A percentile compares a stretch with the other conserved stretches of the same genome.
Evolutionary conservation across 192 early-diverging fungal genomes (phyloP).

Genomic region (Podila verticillata): DNA sequence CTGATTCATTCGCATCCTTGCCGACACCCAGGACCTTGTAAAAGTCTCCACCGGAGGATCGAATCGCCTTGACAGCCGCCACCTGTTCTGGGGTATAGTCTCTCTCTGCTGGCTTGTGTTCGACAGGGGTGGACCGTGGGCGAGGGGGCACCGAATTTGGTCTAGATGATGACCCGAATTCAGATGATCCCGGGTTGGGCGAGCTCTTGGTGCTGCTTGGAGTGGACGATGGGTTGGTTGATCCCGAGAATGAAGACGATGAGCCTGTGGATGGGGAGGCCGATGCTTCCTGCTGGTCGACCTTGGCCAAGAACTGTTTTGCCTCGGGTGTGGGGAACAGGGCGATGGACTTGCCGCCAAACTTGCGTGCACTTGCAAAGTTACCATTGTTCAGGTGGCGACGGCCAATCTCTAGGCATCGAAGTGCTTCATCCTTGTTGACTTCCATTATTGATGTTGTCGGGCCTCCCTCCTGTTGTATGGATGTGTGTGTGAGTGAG

Average conservation of each 20-base stretch:
- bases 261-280: constrained; percentile 13
- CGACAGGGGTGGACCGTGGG: constrained; percentile 21
- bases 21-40: constrained; percentile 84
- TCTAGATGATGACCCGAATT: constrained; percentile 2
- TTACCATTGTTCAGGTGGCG: constrained; percentile 73
- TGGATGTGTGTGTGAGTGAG: too few species aligned
- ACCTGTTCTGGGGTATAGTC: constrained; percentile 83
- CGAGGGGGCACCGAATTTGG: constrained; percentile 11
- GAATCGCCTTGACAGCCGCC: constrained; percentile 81
- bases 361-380: constrained; percentile 75
- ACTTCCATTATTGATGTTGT: constrained; percentile 65
- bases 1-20: constrained; percentile 78
- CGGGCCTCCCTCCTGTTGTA: background rate
- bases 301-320: constrained; percentile 62
- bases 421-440: constrained; percentile 89
- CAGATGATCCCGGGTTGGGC: constrained; percentile 25
- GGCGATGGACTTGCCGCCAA: constrained; percentile 82
- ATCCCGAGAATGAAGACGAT: constrained; percentile 23
- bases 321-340: constrained; percentile 81
- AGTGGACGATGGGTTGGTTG: constrained; percentile 25
- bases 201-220: constrained; percentile 23
- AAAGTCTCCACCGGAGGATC: constrained; percentile 78
- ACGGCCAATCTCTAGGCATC: constrained; percentile 83
- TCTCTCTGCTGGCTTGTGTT: constrained; percentile 53
- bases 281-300: constrained; percentile 23